These are phyloP conservation scores for Capsicum pubescens DNA, from an alignment of 257 asterid genomes.

Conservation along the genomic window DNA sequence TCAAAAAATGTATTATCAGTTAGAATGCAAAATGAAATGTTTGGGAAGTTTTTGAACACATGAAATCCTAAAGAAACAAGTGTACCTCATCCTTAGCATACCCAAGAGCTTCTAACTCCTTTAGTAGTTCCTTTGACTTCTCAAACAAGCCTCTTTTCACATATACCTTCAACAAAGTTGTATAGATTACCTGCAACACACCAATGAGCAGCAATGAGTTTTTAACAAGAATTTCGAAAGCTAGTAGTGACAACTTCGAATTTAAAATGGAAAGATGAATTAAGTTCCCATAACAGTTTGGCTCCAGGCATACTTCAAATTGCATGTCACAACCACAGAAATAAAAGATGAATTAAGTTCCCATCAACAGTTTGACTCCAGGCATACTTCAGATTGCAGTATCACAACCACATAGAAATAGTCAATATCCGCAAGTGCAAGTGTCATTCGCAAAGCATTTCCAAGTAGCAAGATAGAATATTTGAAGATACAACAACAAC, in stretches of 20 bases:
- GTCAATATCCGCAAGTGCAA: not conserved
- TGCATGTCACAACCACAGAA: too few species aligned
- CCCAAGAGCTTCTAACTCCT: slow-evolving; percentile 77
- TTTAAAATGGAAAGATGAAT: not conserved
- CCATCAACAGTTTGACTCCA: not conserved
- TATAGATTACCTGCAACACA: slow-evolving; percentile 71
- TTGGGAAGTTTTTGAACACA: slow-evolving; percentile 24
- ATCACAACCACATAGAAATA: not conserved
- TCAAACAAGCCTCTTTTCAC: slow-evolving; percentile 83
- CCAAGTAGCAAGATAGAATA: not conserved
- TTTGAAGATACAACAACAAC: not conserved
- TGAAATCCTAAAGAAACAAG: not conserved
- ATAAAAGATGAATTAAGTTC: not conserved
- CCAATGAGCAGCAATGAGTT: not conserved
- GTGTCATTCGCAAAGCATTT: not conserved
- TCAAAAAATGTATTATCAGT: not conserved
- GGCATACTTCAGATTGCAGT: not conserved
- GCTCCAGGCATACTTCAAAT: too few species aligned
- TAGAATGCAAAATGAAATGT: not conserved
- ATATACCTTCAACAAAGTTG: slow-evolving; percentile 87
- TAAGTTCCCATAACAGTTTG: not conserved
- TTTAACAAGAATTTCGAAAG: not conserved
- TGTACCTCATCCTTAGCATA: slow-evolving; percentile 91
- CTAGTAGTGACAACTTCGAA: not conserved
- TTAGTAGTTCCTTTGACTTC: slow-evolving; percentile 77